A percentile compares a stretch with the other conserved stretches of the same genome.
Evolutionary conservation across 768 basidiomycete species (phyloP).

Genomic region (Tulasnella sp.): DNA sequence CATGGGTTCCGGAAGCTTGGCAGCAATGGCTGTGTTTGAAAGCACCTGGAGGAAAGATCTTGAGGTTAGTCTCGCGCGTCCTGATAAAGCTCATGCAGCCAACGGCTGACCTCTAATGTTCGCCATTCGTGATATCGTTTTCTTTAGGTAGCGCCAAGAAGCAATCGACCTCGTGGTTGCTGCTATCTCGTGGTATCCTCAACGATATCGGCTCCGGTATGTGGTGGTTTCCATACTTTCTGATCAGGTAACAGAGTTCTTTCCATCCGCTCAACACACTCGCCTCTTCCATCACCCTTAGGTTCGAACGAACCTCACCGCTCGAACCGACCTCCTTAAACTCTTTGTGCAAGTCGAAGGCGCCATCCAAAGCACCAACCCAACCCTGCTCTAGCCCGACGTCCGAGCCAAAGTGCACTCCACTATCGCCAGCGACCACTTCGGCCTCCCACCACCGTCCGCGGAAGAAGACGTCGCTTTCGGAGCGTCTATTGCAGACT

Average conservation of each 20-base stretch:
- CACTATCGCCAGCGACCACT: too few species aligned
- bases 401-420: too few species aligned
- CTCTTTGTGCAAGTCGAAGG: too few species aligned
- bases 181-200: conserved; percentile 91
- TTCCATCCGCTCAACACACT: background rate
- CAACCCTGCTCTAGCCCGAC: too few species aligned
- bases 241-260: background rate
- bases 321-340: too few species aligned
- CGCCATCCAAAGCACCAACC: too few species aligned
- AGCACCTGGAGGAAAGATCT: conserved; percentile 72
- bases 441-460: too few species aligned
- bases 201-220: conserved; percentile 87
- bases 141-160: conserved; percentile 51
- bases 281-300: background rate
- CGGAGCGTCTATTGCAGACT: too few species aligned
- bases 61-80: conserved; percentile 44
- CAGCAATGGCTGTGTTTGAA: conserved; percentile 98
- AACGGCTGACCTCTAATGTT: background rate
- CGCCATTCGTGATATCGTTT: background rate
- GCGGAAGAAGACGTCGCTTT: too few species aligned
- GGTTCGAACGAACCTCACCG: too few species aligned
- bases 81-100: background rate
- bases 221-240: background rate
- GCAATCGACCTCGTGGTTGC: conserved; percentile 76
- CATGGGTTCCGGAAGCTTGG: conserved; percentile 94